Evolutionary conservation across 2,329 filamentous ascomycete species (phyloP), one percentile per base, ranked within the genome.

Genomic region (Graphiopsis chlorocephala): DNA sequence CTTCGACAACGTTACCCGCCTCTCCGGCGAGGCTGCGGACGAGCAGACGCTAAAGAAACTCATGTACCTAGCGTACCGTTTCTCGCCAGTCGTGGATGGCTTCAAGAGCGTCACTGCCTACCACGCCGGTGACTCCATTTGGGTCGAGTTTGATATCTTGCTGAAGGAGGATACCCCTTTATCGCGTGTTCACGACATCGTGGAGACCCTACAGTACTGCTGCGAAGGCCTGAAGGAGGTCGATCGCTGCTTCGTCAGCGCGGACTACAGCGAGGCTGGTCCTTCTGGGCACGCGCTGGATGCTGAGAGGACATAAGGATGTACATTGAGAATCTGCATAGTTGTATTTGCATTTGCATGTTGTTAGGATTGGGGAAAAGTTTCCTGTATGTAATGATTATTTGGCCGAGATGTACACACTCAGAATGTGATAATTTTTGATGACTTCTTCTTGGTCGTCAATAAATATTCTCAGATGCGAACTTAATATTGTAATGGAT

Each of bases 171-270:
- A 83, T 55, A 83, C 82, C 45, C 82, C 78, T 58, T 69, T 88
- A 60, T 80, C 80, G 52, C 79, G 78, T 60, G 81, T 80, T 15
- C 86, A 89, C 67, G 86, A 89, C 72, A 78, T 88, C 47, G 84
- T 85, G 0, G 86, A 89, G 77, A 87, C 85, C 3, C 71, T 89
- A 68, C 86, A 88, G 74, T 88, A 88, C 72, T 88, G 86, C 67
- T 74, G 80, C 26, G 85, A 88, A 68, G 84, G 83, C 0, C 61
- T 84, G 60, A 77, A 75, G n/a, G 82, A 84, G 72, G 82, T 84
- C 0, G 83, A 84, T 67, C 74, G 83, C 12, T 81, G 81, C 2
- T 84, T 84, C 70, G 82, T 84, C 0, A 83, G 79, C 11, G 79
- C 79, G 26, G 83, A 85, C 71, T 85, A 81, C 66, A 77, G 76